A percentile compares a stretch with the other conserved stretches of the same genome.
These are phyloP conservation scores for Fusarium protoensiforme DNA, from an alignment of 2,329 filamentous ascomycete species.

Conservation along the genomic window DNA sequence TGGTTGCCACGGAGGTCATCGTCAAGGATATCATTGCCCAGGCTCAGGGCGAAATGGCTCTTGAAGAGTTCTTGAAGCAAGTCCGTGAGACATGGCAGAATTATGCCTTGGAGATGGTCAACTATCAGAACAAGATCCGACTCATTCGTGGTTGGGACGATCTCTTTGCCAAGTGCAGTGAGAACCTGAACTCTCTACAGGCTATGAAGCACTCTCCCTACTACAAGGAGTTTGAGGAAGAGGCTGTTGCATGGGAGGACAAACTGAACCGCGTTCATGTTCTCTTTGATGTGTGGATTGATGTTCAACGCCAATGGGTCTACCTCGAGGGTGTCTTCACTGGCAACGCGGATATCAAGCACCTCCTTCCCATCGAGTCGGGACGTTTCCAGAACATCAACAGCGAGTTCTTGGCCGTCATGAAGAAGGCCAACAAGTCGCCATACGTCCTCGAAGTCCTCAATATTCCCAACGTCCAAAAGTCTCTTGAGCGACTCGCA, in stretches of 20 bases:
- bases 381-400: constrained; percentile 99
- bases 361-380: constrained; percentile 94
- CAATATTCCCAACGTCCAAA: constrained; percentile 94
- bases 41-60: constrained; percentile 96
- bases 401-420: constrained; percentile 97
- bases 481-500: constrained; percentile 94
- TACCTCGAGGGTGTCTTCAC: constrained; percentile 99
- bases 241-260: constrained; percentile 96
- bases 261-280: constrained; percentile 97
- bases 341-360: constrained; percentile 98
- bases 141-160: constrained; percentile 99
- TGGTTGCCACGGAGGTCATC: constrained; percentile 85
- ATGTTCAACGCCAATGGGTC: constrained; percentile 99
- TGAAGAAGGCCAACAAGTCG: constrained; percentile 99
- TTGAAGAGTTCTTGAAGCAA: constrained; percentile 97
- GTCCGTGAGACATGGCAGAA: constrained; percentile 97
- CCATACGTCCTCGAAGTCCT: constrained; percentile 96
- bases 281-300: constrained; percentile 99
- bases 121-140: constrained; percentile 98
- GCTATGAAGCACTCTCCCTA: constrained; percentile 99
- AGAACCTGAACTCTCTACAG: constrained; percentile 96
- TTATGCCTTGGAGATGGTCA: constrained; percentile 92
- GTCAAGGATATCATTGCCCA: constrained; percentile 95
- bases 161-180: constrained; percentile 96
- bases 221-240: constrained; percentile 99